phyloP scores from a whole-genome alignment of 2,329 filamentous ascomycete genomes.

The Pseudogymnoascus sp. region DNA sequence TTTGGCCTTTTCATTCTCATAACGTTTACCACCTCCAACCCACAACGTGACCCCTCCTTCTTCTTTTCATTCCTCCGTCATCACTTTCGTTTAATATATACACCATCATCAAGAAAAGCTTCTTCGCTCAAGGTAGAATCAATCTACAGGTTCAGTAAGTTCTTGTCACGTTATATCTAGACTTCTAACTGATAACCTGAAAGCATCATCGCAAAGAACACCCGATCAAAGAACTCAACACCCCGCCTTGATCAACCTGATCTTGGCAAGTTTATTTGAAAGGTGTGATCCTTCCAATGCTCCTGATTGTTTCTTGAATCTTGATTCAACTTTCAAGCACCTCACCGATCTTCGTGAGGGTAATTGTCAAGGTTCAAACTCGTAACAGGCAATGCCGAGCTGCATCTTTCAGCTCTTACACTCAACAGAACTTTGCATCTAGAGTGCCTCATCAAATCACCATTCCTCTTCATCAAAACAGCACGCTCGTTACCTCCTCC shows the following conservation, averaged over 20 bases:
- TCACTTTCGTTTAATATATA: neutral
- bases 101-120: neutral
- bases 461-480: neutral
- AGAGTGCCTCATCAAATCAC: neutral
- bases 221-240: neutral
- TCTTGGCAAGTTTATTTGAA: neutral
- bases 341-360: neutral
- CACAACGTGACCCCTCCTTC: neutral
- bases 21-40: neutral
- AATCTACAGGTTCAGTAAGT: neutral
- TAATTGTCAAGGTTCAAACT: neutral
- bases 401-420: neutral
- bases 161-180: neutral
- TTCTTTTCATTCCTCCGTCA: neutral
- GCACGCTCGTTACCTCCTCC: neutral
- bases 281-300: neutral
- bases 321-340: neutral
- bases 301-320: neutral
- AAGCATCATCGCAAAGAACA: neutral
- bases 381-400: neutral
- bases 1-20: neutral
- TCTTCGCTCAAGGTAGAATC: slow-evolving; percentile 1
- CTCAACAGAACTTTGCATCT: neutral
- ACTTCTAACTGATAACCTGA: neutral
- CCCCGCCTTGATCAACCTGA: neutral